Evolutionary conservation across 441 rosid genomes (phyloP), one percentile per base, ranked within the genome.

Genomic region (Pelargonium citronellum): DNA sequence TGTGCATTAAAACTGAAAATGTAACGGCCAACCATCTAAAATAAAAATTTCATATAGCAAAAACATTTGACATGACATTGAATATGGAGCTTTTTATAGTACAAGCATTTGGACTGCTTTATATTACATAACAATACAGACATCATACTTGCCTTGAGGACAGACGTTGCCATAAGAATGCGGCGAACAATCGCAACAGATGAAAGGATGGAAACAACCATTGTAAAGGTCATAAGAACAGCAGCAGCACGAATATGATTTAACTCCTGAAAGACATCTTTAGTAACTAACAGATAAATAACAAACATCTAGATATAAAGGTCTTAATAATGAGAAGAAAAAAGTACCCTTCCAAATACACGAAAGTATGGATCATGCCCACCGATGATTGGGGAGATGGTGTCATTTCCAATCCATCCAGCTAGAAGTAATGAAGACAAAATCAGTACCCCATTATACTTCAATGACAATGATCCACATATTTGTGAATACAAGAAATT

Each of bases 111-210:
- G 44, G 44, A 41, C 6, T 41, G 1, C 44, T 5, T 41, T 41
- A 4, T 41, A 41, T 5, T 43, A 43, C 6, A 51, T 22, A 69
- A 27, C 60, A 62, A 66, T 44, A 58, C 55, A 73, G 67, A 61
- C 47, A 16, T 60, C 22, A 66, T 60, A 83, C 84, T 87, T 71
- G 79, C 99, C 92, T 90, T 91, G 79, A 95, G 96, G 55, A 95
- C 96, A 75, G 97, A 91, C 41, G 99, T 87, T n/a, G 96, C 99
- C 99, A 87, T 87, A 20, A 91, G 92, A 73, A 91, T 95, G 75
- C 96, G 87, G 43, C 96, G 94, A 73, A 89, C 83, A 66, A 94
- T 87, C 75, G 97, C 99, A 61, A 94, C 76, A 71, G 99, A 94
- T 37, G 96, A 87, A 49, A 94, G 95, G 77, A 89, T 70, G 64